These are phyloP conservation scores for Heimioporus sp. DNA, from an alignment of 768 basidiomycete species.

Conservation along the genomic window DNA sequence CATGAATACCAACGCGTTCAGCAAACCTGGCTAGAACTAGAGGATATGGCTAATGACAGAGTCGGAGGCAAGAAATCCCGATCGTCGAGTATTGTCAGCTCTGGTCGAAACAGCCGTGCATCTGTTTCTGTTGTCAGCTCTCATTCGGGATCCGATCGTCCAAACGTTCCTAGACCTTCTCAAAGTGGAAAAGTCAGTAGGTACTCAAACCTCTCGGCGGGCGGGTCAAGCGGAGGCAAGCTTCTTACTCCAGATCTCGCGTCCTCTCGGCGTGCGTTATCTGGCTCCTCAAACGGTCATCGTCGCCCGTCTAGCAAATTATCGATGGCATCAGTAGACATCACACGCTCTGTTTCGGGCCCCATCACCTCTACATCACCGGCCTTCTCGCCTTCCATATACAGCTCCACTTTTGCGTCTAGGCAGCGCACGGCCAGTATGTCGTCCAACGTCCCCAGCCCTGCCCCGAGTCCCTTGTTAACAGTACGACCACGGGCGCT, in stretches of 20 bases:
- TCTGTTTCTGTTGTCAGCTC: conserved; percentile 44
- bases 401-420: conserved; percentile 75
- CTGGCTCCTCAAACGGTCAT: conserved; percentile 42
- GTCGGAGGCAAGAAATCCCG: conserved; percentile 61
- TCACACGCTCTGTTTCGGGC: conserved; percentile 70
- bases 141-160: conserved; percentile 18
- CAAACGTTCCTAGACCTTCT: conserved; percentile 7
- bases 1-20: conserved; percentile 63
- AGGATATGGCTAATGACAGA: conserved; percentile 76
- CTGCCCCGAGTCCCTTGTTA: conserved; percentile 32
- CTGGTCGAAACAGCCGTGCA: conserved; percentile 55
- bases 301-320: conserved; percentile 58
- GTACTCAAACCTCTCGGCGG: conserved; percentile 31
- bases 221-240: conserved; percentile 36
- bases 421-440: conserved; percentile 77
- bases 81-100: conserved; percentile 63
- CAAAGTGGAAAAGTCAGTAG: conserved; percentile 25
- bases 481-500: conserved; percentile 40
- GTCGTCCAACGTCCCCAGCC: conserved; percentile 40
- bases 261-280: conserved; percentile 47
- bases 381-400: conserved; percentile 36
- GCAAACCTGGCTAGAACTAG: conserved; percentile 79
- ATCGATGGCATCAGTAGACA: conserved; percentile 42
- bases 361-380: conserved; percentile 45
- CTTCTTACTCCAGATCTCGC: conserved; percentile 46